Evolutionary conservation across 345 rosid genomes (phyloP).

Genomic region (Heritiera littoralis): DNA sequence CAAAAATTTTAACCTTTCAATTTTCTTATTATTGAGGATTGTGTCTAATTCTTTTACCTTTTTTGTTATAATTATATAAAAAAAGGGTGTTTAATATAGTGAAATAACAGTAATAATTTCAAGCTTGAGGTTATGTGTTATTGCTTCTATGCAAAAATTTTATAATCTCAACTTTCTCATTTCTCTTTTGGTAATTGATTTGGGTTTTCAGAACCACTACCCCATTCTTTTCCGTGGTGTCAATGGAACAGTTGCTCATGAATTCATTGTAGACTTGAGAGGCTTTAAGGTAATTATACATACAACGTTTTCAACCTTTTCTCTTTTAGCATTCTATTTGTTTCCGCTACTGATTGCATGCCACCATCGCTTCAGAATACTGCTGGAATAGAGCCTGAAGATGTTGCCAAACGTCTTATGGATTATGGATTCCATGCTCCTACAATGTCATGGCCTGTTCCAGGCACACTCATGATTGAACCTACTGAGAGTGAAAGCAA

Average conservation of each 20-base stretch:
- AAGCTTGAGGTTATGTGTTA: background rate
- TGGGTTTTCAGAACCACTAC: conserved; percentile 57
- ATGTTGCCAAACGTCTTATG: conserved; percentile 94
- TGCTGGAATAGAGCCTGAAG: conserved; percentile 92
- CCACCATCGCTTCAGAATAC: conserved; percentile 50
- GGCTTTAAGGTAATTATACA: conserved; percentile 68
- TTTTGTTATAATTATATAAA: background rate
- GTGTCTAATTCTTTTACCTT: background rate
- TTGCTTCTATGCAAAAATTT: background rate
- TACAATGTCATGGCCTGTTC: conserved; percentile 99
- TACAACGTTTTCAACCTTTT: background rate
- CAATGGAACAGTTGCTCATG: conserved; percentile 95
- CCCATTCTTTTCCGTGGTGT: conserved; percentile 95
- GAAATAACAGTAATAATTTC: background rate
- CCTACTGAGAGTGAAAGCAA: conserved; percentile 99
- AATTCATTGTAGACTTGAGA: conserved; percentile 92
- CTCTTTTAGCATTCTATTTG: conserved; percentile 18
- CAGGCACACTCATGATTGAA: conserved; percentile 98
- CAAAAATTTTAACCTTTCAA: background rate
- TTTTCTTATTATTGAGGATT: background rate
- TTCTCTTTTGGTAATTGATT: conserved; percentile 9
- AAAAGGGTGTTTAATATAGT: background rate
- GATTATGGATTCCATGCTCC: conserved; percentile 96
- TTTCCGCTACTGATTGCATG: conserved; percentile 16
- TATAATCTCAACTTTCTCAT: conserved; percentile 5